Evolutionary conservation across 2,329 filamentous ascomycete species (phyloP).

Genomic region (Curvularia verruculosa): DNA sequence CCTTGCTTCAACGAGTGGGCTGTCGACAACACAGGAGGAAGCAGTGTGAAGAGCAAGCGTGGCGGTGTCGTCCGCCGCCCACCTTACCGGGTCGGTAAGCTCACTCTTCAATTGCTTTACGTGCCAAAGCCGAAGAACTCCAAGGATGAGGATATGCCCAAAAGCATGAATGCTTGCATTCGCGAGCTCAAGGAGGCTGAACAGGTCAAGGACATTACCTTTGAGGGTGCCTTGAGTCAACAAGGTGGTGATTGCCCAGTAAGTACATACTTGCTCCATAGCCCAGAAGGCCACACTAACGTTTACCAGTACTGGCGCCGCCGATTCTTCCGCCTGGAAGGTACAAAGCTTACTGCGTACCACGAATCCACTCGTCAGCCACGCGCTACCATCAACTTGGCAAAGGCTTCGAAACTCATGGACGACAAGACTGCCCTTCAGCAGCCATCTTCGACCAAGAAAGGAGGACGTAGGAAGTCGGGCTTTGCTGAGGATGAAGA

Average conservation of each 20-base stretch:
- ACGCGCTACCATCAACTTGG: slow-evolving; percentile 93
- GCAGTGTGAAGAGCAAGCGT: slow-evolving; percentile 92
- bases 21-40: slow-evolving; percentile 77
- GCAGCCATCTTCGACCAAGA: slow-evolving; percentile 76
- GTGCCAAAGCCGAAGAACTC: slow-evolving; percentile 88
- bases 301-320: slow-evolving; percentile 85
- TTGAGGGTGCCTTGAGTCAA: slow-evolving; percentile 90
- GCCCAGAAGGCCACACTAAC: slow-evolving; percentile 16
- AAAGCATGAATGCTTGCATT: slow-evolving; percentile 97
- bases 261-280: slow-evolving; percentile 53
- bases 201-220: slow-evolving; percentile 75
- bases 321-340: slow-evolving; percentile 93
- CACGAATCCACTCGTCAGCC: slow-evolving; percentile 95
- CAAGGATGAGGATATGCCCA: slow-evolving; percentile 95
- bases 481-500: slow-evolving; percentile 98
- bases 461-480: slow-evolving; percentile 83
- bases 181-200: slow-evolving; percentile 92
- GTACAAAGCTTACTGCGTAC: slow-evolving; percentile 90
- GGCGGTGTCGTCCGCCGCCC: slow-evolving; percentile 76
- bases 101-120: slow-evolving; percentile 92
- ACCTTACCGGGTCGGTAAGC: slow-evolving; percentile 95
- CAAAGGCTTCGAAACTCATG: slow-evolving; percentile 90
- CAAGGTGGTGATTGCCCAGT: slow-evolving; percentile 97
- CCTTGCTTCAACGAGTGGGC: slow-evolving; percentile 99
- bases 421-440: slow-evolving; percentile 86